A percentile compares a stretch with the other conserved stretches of the same genome.
Conservation (phyloP, 2,329 filamentous ascomycete genomes). For the Claviceps spartinae region DNA sequence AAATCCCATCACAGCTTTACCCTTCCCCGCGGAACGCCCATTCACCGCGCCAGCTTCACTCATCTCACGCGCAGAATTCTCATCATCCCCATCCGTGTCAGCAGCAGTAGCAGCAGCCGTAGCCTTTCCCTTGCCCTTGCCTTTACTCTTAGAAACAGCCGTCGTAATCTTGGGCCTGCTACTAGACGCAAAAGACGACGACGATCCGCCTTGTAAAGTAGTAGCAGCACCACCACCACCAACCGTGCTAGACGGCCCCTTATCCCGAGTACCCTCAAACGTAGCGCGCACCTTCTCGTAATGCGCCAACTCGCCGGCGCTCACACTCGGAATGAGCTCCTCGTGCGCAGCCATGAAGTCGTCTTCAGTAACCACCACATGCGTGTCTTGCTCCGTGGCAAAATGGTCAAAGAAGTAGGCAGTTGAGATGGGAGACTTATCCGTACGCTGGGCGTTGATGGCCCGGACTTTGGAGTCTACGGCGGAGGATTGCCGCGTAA, state of each 20-base stretch:
- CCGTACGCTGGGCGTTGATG: conserved; percentile 41
- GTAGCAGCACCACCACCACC: background rate
- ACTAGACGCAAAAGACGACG: conserved; percentile 16
- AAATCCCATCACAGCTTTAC: conserved; percentile 38
- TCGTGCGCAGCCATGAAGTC: conserved; percentile 73
- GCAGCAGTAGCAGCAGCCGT: conserved; percentile 11
- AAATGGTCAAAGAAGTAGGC: conserved; percentile 94
- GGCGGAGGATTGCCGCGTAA: conserved; percentile 72
- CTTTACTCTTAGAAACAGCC: conserved; percentile 24
- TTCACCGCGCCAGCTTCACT: conserved; percentile 15
- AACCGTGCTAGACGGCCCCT: conserved; percentile 6
- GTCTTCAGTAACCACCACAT: conserved; percentile 76
- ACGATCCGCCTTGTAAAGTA: conserved; percentile 3
- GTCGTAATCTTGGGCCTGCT: conserved; percentile 7
- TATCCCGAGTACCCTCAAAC: conserved; percentile 53
- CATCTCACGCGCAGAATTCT: conserved; percentile 18
- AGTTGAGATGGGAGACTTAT: conserved; percentile 49
- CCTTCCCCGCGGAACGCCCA: conserved; percentile 37
- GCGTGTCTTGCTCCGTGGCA: conserved; percentile 67
- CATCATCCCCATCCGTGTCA: conserved; percentile 16
- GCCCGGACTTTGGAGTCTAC: conserved; percentile 73
- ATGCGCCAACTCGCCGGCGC: conserved; percentile 78
- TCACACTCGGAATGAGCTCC: conserved; percentile 89
- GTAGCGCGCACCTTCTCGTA: conserved; percentile 72
- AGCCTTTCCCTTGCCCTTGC: conserved; percentile 25